These are phyloP conservation scores for Phylloboletellus chloephorus DNA, from an alignment of 1,284 basidiomycete genomes.

Conservation along the genomic window DNA sequence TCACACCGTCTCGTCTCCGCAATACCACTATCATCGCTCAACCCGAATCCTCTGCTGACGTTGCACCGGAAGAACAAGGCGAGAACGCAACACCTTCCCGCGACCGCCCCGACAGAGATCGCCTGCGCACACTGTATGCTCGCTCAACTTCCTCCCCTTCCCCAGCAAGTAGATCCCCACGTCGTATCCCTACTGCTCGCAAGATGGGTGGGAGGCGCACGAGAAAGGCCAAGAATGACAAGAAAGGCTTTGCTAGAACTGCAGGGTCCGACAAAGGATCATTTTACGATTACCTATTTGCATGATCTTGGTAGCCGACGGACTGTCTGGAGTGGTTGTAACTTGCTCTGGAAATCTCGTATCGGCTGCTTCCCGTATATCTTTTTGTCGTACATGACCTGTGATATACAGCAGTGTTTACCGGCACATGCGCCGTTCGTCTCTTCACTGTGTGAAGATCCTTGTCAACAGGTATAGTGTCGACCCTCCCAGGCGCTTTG, in stretches of 20 bases:
- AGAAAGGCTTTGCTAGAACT: slow-evolving; percentile 17
- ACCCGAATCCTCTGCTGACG: not conserved
- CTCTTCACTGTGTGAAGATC: slow-evolving; percentile 52
- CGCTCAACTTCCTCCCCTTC: slow-evolving; percentile 41
- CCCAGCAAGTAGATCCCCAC: slow-evolving; percentile 31
- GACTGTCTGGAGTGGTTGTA: not conserved
- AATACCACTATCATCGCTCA: not conserved
- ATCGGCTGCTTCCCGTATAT: not conserved
- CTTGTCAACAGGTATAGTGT: slow-evolving; percentile 58
- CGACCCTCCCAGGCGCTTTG: slow-evolving; percentile 56
- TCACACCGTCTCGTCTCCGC: slow-evolving; percentile 6
- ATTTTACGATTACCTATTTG: slow-evolving; percentile 42
- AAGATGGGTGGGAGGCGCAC: slow-evolving; percentile 10
- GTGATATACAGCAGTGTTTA: slow-evolving; percentile 7
- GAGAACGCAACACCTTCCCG: slow-evolving; percentile 7
- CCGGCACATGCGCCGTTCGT: not conserved
- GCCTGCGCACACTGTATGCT: slow-evolving; percentile 13
- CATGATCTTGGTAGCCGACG: slow-evolving; percentile 22
- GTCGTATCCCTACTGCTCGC: slow-evolving; percentile 18
- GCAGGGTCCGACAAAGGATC: slow-evolving; percentile 8
- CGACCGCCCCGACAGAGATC: slow-evolving; percentile 18
- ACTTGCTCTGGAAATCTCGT: not conserved
- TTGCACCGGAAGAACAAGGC: not conserved
- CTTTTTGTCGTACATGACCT: slow-evolving; percentile 5
- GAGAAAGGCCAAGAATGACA: slow-evolving; percentile 16